Percentiles rank a stretch among this genome's conserved stretches.
Conservation (phyloP, 106 monocot species). For the Acorus gramineus region DNA sequence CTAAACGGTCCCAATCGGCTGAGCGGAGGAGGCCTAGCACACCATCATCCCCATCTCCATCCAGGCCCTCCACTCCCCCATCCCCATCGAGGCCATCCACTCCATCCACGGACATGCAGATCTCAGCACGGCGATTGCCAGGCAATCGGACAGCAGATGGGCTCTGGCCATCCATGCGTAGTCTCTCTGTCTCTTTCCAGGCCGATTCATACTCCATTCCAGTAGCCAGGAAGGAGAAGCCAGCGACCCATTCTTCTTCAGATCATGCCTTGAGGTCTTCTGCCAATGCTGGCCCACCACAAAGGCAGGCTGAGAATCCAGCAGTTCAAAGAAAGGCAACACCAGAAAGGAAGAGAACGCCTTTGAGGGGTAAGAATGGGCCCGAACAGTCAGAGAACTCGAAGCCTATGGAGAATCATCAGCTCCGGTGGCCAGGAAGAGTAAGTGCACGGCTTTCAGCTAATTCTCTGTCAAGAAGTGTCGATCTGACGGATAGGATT, state of each 20-base stretch:
- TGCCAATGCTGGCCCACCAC: background rate
- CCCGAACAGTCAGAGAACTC: slow-evolving; percentile 68
- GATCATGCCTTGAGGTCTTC: slow-evolving; percentile 30
- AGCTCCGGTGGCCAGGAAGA: slow-evolving; percentile 58
- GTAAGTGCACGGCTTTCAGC: slow-evolving; percentile 26
- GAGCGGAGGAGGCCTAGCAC: slow-evolving; percentile 35
- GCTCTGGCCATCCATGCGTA: slow-evolving; percentile 79
- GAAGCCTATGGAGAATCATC: slow-evolving; percentile 37
- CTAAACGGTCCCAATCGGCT: slow-evolving; percentile 52
- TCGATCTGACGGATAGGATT: slow-evolving; percentile 34
- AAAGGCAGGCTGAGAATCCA: no score
- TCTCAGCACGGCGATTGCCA: slow-evolving; percentile 12
- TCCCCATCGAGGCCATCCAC: slow-evolving; percentile 43
- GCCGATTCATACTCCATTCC: slow-evolving; percentile 32
- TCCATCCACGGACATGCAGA: slow-evolving; percentile 29
- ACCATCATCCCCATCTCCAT: slow-evolving; percentile 23
- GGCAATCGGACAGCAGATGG: slow-evolving; percentile 37
- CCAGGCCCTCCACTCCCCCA: slow-evolving; percentile 28
- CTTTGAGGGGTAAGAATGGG: slow-evolving; percentile 44
- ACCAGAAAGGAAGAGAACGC: slow-evolving; percentile 51
- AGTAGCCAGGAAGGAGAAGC: slow-evolving; percentile 23
- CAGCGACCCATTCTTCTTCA: slow-evolving; percentile 6
- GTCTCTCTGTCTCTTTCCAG: slow-evolving; percentile 61
- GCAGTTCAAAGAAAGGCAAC: no score
- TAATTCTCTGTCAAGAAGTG: slow-evolving; percentile 25